Base-by-base conservation (phyloP, 768 basidiomycete species). In the Termitomyces bulborhizus region DNA sequence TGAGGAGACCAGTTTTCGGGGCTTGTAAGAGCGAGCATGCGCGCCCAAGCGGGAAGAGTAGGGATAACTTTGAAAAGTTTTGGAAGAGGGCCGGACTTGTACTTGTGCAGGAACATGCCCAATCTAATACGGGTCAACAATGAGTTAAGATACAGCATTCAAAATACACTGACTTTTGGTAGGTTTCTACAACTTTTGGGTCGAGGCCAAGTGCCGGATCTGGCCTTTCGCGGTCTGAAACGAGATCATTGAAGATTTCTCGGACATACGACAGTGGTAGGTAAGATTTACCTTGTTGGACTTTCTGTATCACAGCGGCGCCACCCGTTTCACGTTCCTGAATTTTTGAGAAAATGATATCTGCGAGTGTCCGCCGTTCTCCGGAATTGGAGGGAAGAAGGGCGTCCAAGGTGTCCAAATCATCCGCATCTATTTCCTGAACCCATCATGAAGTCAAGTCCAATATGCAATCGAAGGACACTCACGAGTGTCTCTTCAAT, bases 61-160 rank as follows among this genome's bases (percentile, higher is more conserved):
- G 97, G 97, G 45, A 99, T 90, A 58, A 99, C 89, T 77, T 99
- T 99, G 84, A 99, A 95, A 3, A 94, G 79, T 73, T 98, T 98
- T 31, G 97, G 97, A 1, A 99, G 80, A 1, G 94, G 86, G 0
- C 95, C 95, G 13, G 94, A 94, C 63, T 89, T 92, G 76, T 99
- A 98, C 54, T 86, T 85, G 42, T 81, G 85, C 32, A 99, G 80
- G 57, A 95, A 84, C 56, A 80, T 71, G 16, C 93, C 97, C 52
- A 98, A 80, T 74, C 96, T 98, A 66, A 0, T 26, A 27, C 51
- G 36, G 12, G 34, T 56, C n/a, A 53, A 45, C 49, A 41, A 52
- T 16, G 39, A 47, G 16, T 34, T 13, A 18, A 54, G 36, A 5
- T 36, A 31, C 18, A 7, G 11, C 12, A 32, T 41, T 15, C 46